phyloP scores from a whole-genome alignment of 305 asterid genomes.

The Lippia alba region DNA sequence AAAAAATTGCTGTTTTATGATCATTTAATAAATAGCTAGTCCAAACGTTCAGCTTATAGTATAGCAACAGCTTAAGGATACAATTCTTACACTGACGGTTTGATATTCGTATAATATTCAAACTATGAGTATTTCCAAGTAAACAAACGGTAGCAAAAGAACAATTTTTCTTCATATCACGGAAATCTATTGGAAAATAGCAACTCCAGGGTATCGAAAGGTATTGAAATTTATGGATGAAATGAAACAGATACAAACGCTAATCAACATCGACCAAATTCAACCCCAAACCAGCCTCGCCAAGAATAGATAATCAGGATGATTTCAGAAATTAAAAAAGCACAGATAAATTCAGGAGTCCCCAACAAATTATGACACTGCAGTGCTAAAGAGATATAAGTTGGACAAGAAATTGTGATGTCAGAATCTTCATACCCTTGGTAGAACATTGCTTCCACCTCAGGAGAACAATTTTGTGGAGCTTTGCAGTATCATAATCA shows the following conservation, averaged over 20 bases:
- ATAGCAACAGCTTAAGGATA: constrained; percentile 11
- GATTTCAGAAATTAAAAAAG: neutral
- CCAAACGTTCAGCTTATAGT: neutral
- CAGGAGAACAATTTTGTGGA: constrained; percentile 19
- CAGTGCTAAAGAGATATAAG: neutral
- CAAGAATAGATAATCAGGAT: neutral
- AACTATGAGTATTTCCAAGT: neutral
- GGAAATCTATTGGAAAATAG: neutral
- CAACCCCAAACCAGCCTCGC: constrained; percentile 12
- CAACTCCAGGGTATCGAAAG: constrained; percentile 11
- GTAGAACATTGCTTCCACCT: constrained; percentile 35
- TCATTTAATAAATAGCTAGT: constrained; percentile 5
- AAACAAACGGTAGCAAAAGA: constrained; percentile 11
- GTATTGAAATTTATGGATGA: neutral
- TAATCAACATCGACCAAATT: neutral
- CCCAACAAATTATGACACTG: neutral
- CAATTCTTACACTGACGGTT: neutral
- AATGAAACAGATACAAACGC: neutral
- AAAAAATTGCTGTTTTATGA: neutral
- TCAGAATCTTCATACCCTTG: constrained; percentile 34
- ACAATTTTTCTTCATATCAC: neutral
- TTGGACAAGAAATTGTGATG: constrained; percentile 2
- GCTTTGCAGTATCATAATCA: constrained; percentile 1
- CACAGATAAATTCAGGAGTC: neutral
- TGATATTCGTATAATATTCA: constrained; percentile 1